phyloP scores from a whole-genome alignment of 768 basidiomycete genomes.

The Glaciozyma martinii region DNA sequence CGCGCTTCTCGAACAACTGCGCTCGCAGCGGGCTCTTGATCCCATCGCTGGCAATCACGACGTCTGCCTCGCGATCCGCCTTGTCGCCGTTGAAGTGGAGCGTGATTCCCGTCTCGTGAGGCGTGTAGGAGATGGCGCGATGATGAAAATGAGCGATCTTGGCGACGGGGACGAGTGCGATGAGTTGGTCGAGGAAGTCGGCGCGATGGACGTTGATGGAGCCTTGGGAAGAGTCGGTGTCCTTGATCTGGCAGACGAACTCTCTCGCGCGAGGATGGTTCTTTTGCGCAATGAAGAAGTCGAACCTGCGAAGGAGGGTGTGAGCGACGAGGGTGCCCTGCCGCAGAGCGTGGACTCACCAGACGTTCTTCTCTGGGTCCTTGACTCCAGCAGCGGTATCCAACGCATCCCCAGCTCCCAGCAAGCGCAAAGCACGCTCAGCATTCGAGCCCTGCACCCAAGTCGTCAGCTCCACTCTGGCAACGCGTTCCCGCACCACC shows the following conservation, averaged over 20 bases:
- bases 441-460: background rate
- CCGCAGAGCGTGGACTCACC: background rate
- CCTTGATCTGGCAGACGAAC: background rate
- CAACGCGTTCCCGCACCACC: background rate
- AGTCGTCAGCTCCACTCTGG: background rate
- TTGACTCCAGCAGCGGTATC: background rate
- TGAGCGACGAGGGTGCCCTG: background rate
- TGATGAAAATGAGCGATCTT: background rate
- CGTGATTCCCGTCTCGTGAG: background rate
- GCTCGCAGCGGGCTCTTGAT: background rate
- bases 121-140: background rate
- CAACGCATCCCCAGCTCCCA: background rate
- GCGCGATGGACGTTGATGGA: background rate
- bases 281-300: background rate
- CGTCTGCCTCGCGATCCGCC: background rate
- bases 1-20: constrained; percentile 17
- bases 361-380: background rate
- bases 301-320: background rate
- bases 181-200: constrained; percentile 7
- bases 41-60: background rate
- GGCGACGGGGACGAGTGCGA: background rate
- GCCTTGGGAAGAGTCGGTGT: background rate
- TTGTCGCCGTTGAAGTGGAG: background rate
- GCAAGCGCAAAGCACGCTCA: background rate
- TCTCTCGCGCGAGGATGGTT: background rate